phyloP scores from a whole-genome alignment of 108 stramenopile genomes.

The Asterionellopsis glacialis region DNA sequence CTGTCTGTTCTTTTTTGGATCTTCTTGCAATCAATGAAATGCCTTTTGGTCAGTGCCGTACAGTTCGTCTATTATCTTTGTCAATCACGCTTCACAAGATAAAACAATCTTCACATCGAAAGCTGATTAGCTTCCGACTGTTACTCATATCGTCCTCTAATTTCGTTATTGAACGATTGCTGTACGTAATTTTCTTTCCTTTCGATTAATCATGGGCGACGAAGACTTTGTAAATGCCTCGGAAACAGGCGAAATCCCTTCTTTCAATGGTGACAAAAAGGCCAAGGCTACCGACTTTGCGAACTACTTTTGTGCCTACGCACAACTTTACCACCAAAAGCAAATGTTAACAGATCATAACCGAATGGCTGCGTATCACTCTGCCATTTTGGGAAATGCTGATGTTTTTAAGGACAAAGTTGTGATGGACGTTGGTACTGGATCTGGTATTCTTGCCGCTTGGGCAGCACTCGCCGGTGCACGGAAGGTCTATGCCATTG shows the following conservation, averaged over 20 bases:
- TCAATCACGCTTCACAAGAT: too few relatives aligned
- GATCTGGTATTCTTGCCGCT: conserved; percentile 93
- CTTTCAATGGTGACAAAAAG: conserved; percentile 71
- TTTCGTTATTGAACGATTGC: too few relatives aligned
- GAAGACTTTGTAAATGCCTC: conserved; percentile 53
- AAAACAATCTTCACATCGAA: too few relatives aligned
- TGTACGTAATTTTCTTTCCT: too few relatives aligned
- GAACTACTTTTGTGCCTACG: conserved; percentile 94
- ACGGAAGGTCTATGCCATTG: conserved; percentile 87
- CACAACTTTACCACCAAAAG: conserved; percentile 97
- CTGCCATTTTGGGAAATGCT: conserved; percentile 92
- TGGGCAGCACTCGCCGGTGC: conserved; percentile 99
- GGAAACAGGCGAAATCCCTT: conserved; percentile 70
- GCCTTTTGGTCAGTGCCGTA: too few relatives aligned
- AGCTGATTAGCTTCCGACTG: too few relatives aligned
- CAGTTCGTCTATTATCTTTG: too few relatives aligned
- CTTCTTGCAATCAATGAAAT: too few relatives aligned
- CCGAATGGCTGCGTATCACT: conserved; percentile 97
- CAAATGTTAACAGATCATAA: conserved; percentile 98
- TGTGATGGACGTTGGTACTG: conserved; percentile 98
- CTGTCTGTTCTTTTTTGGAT: too few relatives aligned
- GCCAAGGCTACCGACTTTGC: conserved; percentile 91
- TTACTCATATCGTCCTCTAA: too few relatives aligned
- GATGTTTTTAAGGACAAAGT: conserved; percentile 94
- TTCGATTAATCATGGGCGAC: not conserved